A percentile compares a stretch with the other conserved stretches of the same genome.
phyloP scores from a whole-genome alignment of 345 rosid genomes.

The Aegle marmelos region DNA sequence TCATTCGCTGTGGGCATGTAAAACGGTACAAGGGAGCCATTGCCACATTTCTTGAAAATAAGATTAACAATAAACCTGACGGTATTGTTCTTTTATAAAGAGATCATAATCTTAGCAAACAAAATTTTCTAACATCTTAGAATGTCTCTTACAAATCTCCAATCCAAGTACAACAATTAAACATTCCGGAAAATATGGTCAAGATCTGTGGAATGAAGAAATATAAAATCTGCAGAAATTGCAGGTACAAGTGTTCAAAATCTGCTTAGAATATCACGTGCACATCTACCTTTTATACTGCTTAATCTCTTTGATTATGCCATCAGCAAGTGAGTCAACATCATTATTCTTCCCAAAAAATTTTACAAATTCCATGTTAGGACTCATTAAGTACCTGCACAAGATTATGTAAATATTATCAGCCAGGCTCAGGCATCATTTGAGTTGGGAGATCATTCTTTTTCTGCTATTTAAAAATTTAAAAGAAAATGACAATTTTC shows the following conservation, averaged over 20 bases:
- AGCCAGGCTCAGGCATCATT: background rate
- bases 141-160: background rate
- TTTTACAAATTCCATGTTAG: constrained; percentile 81
- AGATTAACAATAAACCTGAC: too few relatives aligned
- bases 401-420: background rate
- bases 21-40: background rate
- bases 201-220: background rate
- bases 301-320: constrained; percentile 69
- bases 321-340: constrained; percentile 64
- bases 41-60: background rate
- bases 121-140: background rate
- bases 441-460: background rate
- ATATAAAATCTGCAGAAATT: background rate
- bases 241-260: background rate
- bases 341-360: constrained; percentile 93
- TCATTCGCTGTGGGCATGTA: too few relatives aligned
- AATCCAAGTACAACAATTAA: too few relatives aligned
- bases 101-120: background rate
- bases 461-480: background rate
- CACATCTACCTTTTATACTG: constrained; percentile 41
- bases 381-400: constrained; percentile 90
- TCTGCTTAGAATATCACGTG: background rate
- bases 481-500: background rate
- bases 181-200: background rate
- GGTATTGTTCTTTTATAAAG: background rate